A percentile compares a stretch with the other conserved stretches of the same genome.
Conservation (phyloP, 768 basidiomycete genomes). For the Fomitopsis pulvina region DNA sequence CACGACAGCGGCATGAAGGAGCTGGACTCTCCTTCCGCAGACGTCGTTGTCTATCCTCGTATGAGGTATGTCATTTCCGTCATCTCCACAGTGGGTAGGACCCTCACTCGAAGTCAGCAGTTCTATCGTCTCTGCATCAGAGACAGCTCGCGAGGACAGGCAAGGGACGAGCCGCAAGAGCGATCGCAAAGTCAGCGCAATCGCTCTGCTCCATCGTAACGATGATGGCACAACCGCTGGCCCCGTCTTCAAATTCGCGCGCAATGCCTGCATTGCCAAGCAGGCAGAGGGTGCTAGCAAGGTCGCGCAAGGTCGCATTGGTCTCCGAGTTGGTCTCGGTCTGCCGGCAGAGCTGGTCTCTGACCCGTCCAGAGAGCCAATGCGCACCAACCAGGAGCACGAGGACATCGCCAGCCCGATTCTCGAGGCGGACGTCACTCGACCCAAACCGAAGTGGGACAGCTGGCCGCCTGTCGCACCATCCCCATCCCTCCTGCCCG, state of each 20-base stretch:
- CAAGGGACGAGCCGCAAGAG: too few relatives aligned
- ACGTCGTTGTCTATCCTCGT: background rate
- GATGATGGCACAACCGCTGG: too few relatives aligned
- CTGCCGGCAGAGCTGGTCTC: background rate
- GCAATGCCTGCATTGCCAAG: background rate
- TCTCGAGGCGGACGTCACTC: background rate
- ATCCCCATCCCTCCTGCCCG: background rate
- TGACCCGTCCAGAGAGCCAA: background rate
- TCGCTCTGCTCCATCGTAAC: too few relatives aligned
- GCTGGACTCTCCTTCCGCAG: background rate
- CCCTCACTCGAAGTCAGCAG: background rate
- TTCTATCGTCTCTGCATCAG: background rate
- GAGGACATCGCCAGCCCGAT: background rate
- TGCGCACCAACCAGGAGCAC: background rate
- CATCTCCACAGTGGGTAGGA: background rate
- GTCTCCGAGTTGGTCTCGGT: background rate
- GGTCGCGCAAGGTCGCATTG: background rate
- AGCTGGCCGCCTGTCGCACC: background rate
- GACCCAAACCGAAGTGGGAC: background rate
- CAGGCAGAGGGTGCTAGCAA: background rate
- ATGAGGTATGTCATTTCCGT: background rate
- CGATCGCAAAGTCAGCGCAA: too few relatives aligned
- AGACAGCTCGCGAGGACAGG: background rate
- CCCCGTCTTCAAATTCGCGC: too few relatives aligned
- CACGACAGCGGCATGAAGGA: background rate